phyloP scores from a whole-genome alignment of 1,284 basidiomycete species.

The Fistulinella staudtii region DNA sequence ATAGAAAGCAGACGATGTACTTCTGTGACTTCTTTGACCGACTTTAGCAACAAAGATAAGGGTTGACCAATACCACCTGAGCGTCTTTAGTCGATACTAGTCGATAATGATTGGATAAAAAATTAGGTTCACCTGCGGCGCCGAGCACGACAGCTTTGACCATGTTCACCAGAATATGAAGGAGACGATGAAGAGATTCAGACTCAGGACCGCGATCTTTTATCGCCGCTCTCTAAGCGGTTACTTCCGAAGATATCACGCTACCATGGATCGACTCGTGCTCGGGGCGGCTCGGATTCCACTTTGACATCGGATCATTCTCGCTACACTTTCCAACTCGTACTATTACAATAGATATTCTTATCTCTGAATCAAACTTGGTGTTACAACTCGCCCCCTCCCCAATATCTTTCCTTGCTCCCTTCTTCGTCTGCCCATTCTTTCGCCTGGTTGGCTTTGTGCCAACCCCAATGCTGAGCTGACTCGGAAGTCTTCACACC shows the following conservation, averaged over 20 bases:
- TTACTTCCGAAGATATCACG: constrained; percentile 14
- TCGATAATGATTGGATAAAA: neutral
- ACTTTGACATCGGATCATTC: neutral
- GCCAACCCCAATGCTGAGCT: too few relatives aligned
- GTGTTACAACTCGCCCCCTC: too few relatives aligned
- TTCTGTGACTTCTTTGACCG: constrained; percentile 77
- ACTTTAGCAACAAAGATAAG: constrained; percentile 86
- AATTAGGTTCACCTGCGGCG: constrained; percentile 65
- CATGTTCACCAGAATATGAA: constrained; percentile 48
- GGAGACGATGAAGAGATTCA: constrained; percentile 37
- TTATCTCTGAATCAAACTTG: too few relatives aligned
- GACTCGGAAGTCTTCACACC: too few relatives aligned
- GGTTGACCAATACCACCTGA: constrained; percentile 90
- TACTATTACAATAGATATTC: too few relatives aligned
- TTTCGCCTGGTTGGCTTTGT: too few relatives aligned
- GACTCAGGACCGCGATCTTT: constrained; percentile 8
- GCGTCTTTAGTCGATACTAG: constrained; percentile 4
- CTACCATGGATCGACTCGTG: neutral
- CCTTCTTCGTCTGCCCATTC: too few relatives aligned
- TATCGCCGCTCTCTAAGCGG: constrained; percentile 20
- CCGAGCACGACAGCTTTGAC: constrained; percentile 93
- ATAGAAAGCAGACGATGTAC: constrained; percentile 34
- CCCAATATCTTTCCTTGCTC: too few relatives aligned
- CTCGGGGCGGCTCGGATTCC: neutral
- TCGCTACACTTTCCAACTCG: too few relatives aligned